These are phyloP conservation scores for Penicillium ucsense DNA, from an alignment of 495 filamentous ascomycete species.

Conservation along the genomic window DNA sequence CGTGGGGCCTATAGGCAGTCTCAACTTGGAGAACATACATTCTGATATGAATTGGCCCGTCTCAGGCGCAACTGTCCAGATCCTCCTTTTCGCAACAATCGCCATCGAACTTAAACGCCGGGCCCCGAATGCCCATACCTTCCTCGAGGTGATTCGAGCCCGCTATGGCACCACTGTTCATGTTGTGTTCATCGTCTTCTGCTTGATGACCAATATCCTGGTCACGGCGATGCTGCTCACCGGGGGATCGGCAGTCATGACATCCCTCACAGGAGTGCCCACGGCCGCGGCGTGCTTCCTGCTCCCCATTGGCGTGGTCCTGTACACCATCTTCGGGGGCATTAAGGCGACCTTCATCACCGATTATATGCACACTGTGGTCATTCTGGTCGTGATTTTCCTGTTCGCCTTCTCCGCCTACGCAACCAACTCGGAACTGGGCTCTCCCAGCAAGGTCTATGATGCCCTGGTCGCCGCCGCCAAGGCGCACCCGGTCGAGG, in stretches of 20 bases:
- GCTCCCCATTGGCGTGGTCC: conserved; percentile 73
- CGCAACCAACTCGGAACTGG: conserved; percentile 62
- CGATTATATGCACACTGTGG: conserved; percentile 81
- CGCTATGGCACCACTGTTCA: conserved; percentile 57
- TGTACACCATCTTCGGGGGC: conserved; percentile 71
- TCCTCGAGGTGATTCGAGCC: conserved; percentile 64
- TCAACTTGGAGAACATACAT: no score
- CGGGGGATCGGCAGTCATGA: conserved; percentile 81
- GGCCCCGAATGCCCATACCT: conserved; percentile 80
- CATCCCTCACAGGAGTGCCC: conserved; percentile 73
- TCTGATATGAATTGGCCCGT: no score
- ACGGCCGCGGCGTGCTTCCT: conserved; percentile 88
- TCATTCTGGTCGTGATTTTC: conserved; percentile 82
- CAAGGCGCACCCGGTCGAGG: conserved; percentile 63
- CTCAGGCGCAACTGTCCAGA: conserved; percentile 44
- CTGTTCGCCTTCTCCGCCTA: conserved; percentile 85
- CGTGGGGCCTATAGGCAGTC: no score
- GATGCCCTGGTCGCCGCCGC: conserved; percentile 68
- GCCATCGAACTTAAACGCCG: conserved; percentile 89
- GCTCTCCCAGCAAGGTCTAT: conserved; percentile 72
- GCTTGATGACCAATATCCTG: conserved; percentile 73
- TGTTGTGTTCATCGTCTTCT: conserved; percentile 70
- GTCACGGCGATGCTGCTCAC: conserved; percentile 90
- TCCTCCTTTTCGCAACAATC: conserved; percentile 84
- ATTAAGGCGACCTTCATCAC: conserved; percentile 71